These are phyloP conservation scores for Alternaria sp. DNA, from an alignment of 2,329 filamentous ascomycete genomes.

Conservation along the genomic window DNA sequence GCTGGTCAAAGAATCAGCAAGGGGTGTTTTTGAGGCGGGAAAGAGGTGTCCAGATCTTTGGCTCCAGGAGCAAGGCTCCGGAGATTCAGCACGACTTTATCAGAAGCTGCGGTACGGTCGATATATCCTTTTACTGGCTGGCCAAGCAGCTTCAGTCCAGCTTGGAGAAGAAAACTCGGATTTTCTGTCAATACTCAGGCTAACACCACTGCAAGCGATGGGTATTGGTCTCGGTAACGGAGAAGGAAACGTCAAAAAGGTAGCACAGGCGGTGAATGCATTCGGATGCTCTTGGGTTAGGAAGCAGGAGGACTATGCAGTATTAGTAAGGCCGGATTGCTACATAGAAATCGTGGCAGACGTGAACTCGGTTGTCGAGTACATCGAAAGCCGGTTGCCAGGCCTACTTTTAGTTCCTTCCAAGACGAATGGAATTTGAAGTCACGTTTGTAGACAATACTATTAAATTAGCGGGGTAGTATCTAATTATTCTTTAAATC, in stretches of 20 bases:
- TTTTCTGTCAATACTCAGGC: slow-evolving; percentile 8
- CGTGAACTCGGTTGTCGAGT: not conserved
- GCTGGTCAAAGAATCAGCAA: slow-evolving; percentile 46
- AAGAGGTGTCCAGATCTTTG: slow-evolving; percentile 42
- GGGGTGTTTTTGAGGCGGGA: slow-evolving; percentile 43
- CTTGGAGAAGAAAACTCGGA: not conserved
- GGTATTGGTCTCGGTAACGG: slow-evolving; percentile 1
- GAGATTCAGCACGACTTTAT: slow-evolving; percentile 10
- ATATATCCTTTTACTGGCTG: slow-evolving; percentile 15
- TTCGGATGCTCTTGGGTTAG: slow-evolving; percentile 18
- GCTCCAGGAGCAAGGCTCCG: slow-evolving; percentile 3
- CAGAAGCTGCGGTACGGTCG: slow-evolving; percentile 21
- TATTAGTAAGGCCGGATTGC: slow-evolving; percentile 22
- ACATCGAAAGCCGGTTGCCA: not conserved
- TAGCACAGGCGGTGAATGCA: not conserved
- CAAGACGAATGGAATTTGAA: no score
- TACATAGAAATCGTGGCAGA: slow-evolving; percentile 18
- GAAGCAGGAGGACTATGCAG: slow-evolving; percentile 14
- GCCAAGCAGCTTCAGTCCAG: not conserved
- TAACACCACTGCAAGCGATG: slow-evolving; percentile 9
- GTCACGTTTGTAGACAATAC: no score
- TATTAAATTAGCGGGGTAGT: no score
- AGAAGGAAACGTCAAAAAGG: not conserved
- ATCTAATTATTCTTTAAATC: no score
- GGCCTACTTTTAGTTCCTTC: not conserved